Conservation (phyloP, 2,329 filamentous ascomycete species). For the Ambrosiella cleistominuta region DNA sequence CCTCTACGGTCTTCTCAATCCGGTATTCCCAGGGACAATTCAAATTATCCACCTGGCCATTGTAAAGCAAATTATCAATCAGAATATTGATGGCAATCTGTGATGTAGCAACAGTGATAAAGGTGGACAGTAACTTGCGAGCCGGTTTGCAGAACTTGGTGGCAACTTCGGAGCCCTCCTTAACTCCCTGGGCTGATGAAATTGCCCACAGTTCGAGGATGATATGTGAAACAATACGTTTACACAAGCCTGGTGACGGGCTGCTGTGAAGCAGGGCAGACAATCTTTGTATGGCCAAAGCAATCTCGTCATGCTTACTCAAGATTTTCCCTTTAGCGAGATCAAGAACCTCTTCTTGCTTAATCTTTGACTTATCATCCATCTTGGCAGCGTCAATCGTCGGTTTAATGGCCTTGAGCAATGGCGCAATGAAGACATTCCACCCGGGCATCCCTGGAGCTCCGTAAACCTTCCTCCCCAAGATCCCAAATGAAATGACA, state of each 20-base stretch:
- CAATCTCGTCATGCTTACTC: conserved; percentile 30
- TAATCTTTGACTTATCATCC: conserved; percentile 8
- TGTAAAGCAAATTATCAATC: conserved; percentile 36
- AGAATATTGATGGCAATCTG: conserved; percentile 31
- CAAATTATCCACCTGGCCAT: conserved; percentile 24
- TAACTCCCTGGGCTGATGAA: conserved; percentile 20
- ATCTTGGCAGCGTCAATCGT: conserved; percentile 15
- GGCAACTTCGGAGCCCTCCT: conserved; percentile 25
- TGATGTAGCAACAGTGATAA: conserved; percentile 38
- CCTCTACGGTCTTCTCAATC: conserved; percentile 28
- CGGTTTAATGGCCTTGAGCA: conserved; percentile 35
- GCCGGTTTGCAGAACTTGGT: conserved; percentile 29
- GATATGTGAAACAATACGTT: conserved; percentile 40
- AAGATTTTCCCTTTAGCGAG: conserved; percentile 27
- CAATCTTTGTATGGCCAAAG: conserved; percentile 35
- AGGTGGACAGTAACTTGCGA: conserved; percentile 34
- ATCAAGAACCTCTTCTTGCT: conserved; percentile 26
- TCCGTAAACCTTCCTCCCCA: conserved; percentile 45
- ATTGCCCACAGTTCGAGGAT: conserved; percentile 47
- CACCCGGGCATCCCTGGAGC: conserved; percentile 47
- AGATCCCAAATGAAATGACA: conserved; percentile 47
- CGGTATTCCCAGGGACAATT: conserved; percentile 35
- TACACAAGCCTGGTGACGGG: conserved; percentile 47
- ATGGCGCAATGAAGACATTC: conserved; percentile 41
- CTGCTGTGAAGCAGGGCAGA: conserved; percentile 41